Conservation (phyloP, 78 protist species). For the Thecamonas trahens region DNA sequence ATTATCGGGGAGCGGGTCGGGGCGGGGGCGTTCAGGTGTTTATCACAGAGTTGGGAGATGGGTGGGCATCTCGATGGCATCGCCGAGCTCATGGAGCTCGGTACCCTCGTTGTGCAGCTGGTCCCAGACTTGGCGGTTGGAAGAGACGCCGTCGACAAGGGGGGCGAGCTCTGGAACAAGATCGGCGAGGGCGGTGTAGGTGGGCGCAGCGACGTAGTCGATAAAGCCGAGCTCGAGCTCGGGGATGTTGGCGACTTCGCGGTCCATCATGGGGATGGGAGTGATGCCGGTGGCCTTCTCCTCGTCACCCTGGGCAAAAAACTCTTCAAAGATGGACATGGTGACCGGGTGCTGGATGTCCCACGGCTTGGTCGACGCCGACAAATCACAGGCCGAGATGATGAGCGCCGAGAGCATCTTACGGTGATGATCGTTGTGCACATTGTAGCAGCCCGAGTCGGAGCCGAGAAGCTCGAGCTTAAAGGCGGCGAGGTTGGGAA, state of each 20-base stretch:
- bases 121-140: too few species aligned
- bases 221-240: constrained; percentile 11
- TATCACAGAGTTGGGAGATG: too few species aligned
- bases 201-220: neutral
- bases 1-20: too few species aligned
- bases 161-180: too few species aligned
- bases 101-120: too few species aligned
- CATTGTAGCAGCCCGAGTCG: neutral
- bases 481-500: neutral
- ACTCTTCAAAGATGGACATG: neutral
- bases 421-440: neutral
- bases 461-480: too few species aligned
- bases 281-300: neutral
- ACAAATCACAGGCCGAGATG: constrained; percentile 2
- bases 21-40: too few species aligned
- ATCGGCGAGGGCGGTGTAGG: too few species aligned
- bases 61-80: too few species aligned
- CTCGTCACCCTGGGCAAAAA: constrained; percentile 8
- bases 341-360: neutral
- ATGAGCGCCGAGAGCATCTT: neutral
- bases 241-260: neutral
- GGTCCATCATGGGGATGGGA: constrained; percentile 4
- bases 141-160: too few species aligned
- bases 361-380: neutral
- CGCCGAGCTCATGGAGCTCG: too few species aligned